Conservation (phyloP, 257 asterid genomes). For the Ilex aquifolium region DNA sequence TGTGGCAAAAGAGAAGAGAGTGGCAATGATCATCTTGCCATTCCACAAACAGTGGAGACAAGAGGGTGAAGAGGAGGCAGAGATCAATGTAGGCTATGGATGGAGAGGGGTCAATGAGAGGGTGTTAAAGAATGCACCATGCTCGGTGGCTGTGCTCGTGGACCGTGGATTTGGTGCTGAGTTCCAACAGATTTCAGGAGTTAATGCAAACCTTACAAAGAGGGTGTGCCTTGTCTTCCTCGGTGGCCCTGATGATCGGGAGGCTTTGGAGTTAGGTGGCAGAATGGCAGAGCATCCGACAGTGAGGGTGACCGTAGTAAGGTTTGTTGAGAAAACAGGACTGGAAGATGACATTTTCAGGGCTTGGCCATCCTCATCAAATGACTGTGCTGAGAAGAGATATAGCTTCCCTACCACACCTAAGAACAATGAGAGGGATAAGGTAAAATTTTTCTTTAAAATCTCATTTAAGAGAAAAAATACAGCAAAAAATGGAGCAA, state of each 20-base stretch:
- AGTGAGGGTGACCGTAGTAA: slow-evolving; percentile 31
- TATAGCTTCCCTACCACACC: not conserved
- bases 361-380: not conserved
- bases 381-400: slow-evolving; percentile 6
- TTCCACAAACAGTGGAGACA: slow-evolving; percentile 38
- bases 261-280: slow-evolving; percentile 38
- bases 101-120: slow-evolving; percentile 34
- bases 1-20: slow-evolving; percentile 31
- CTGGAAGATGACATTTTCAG: not conserved
- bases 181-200: slow-evolving; percentile 3
- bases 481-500: too few relatives aligned
- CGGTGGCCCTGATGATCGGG: slow-evolving; percentile 53
- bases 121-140: slow-evolving; percentile 29
- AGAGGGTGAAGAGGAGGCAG: slow-evolving; percentile 21
- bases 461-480: too few relatives aligned
- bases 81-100: slow-evolving; percentile 15
- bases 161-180: slow-evolving; percentile 33
- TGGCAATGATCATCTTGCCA: slow-evolving; percentile 25
- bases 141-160: slow-evolving; percentile 35
- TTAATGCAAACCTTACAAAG: not conserved
- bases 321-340: slow-evolving; percentile 15
- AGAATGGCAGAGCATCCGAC: slow-evolving; percentile 52
- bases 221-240: slow-evolving; percentile 39
- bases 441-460: slow-evolving; percentile 7
- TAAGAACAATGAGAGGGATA: slow-evolving; percentile 10